Percentiles rank a stretch among this genome's conserved stretches.
Evolutionary conservation across 768 basidiomycete genomes (phyloP).

Genomic region (Fistulinella prunicolor): DNA sequence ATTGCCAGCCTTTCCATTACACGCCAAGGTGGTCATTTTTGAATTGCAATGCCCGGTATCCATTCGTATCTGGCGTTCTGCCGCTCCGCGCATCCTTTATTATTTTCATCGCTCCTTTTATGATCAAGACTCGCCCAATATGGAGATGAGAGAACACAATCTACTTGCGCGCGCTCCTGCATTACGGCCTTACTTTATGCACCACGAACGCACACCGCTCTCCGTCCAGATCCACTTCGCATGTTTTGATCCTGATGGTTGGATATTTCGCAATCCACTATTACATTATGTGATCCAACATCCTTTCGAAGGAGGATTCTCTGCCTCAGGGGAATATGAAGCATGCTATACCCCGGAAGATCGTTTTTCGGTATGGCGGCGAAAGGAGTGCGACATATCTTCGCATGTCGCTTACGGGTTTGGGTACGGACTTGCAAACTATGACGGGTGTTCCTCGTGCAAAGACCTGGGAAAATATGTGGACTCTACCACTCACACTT

Average conservation of each 20-base stretch:
- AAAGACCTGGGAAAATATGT: neutral
- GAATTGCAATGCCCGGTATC: constrained; percentile 36
- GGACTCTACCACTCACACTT: neutral
- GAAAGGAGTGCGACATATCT: neutral
- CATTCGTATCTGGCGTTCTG: constrained; percentile 39
- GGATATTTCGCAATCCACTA: neutral
- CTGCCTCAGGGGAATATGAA: too few relatives aligned
- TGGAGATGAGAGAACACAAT: neutral
- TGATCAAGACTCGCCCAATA: too few relatives aligned
- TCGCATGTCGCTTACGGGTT: neutral
- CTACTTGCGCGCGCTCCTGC: constrained; percentile 26
- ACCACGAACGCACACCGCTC: neutral
- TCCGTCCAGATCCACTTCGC: neutral
- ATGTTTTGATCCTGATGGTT: neutral
- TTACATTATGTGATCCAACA: neutral
- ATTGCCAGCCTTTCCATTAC: constrained; percentile 37
- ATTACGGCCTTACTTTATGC: neutral
- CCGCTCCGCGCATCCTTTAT: constrained; percentile 32
- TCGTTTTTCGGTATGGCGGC: neutral
- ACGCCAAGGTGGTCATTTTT: constrained; percentile 33
- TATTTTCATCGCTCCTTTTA: constrained; percentile 15
- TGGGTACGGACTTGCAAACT: too few relatives aligned
- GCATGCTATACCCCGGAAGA: neutral
- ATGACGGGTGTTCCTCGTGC: too few relatives aligned
- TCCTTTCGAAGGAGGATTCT: neutral